These are phyloP conservation scores for Yamadazyma sp. DNA, from an alignment of 805 yeast species.

Conservation along the genomic window DNA sequence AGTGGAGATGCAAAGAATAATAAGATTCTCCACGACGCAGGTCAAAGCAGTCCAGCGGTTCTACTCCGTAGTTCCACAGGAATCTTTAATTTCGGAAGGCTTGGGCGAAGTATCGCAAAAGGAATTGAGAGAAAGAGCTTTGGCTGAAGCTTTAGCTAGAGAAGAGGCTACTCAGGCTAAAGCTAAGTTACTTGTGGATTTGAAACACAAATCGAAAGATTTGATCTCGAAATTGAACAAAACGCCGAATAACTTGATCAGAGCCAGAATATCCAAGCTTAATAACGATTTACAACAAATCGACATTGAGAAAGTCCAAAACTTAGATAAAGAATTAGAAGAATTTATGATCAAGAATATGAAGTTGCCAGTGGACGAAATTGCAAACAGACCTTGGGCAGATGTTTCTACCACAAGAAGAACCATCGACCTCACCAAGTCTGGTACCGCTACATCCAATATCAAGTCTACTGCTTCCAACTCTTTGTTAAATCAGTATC, in stretches of 20 bases:
- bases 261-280: conserved; percentile 29
- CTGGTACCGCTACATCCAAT: conserved; percentile 8
- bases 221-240: conserved; percentile 34
- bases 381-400: conserved; percentile 37
- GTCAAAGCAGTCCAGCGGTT: not conserved
- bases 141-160: conserved; percentile 43
- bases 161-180: conserved; percentile 41
- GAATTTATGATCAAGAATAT: conserved; percentile 35
- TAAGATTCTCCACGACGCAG: conserved; percentile 2
- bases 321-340: conserved; percentile 41
- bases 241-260: conserved; percentile 32
- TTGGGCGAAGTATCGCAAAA: too few relatives aligned
- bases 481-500: conserved; percentile 43
- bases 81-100: too few relatives aligned
- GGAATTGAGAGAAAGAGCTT: conserved; percentile 43
- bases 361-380: conserved; percentile 31
- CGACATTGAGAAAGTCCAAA: conserved; percentile 34
- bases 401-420: conserved; percentile 7
- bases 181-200: conserved; percentile 35
- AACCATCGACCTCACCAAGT: not conserved
- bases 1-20: conserved; percentile 4
- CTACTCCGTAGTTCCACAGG: too few relatives aligned
- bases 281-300: conserved; percentile 29
- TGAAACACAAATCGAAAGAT: conserved; percentile 26
- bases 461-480: conserved; percentile 33